Evolutionary conservation across 192 early-diverging fungal genomes (phyloP).

Genomic region (Backusella liffmaniae): DNA sequence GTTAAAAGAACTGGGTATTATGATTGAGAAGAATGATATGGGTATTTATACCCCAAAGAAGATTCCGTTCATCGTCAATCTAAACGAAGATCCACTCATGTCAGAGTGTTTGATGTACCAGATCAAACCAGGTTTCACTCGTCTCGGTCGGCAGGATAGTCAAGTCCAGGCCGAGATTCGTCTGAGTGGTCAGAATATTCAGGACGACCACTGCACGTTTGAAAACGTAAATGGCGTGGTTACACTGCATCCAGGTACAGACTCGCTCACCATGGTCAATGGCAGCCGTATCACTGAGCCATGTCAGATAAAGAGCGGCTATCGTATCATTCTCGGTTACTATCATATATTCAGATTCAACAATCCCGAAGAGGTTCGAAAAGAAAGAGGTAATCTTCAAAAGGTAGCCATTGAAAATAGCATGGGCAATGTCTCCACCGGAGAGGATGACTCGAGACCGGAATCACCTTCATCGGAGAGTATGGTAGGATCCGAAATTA

Average conservation of each 20-base stretch:
- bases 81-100: constrained; percentile 76
- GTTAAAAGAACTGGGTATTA: constrained; percentile 65
- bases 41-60: constrained; percentile 66
- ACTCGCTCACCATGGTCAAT: constrained; percentile 72
- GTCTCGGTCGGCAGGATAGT: constrained; percentile 48
- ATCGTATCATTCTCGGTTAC: constrained; percentile 74
- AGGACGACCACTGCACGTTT: constrained; percentile 60
- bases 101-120: constrained; percentile 78
- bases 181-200: constrained; percentile 45
- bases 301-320: constrained; percentile 62
- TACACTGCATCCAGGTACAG: constrained; percentile 56
- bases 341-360: constrained; percentile 84
- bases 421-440: constrained; percentile 24
- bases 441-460: constrained; percentile 27
- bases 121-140: constrained; percentile 60
- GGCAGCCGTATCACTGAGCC: constrained; percentile 60
- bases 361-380: constrained; percentile 75
- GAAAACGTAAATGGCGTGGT: constrained; percentile 58
- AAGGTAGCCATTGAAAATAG: constrained; percentile 26
- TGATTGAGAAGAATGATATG: constrained; percentile 52
- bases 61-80: constrained; percentile 72
- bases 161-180: constrained; percentile 43
- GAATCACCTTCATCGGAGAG: constrained; percentile 35
- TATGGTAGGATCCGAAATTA: constrained; percentile 47
- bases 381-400: constrained; percentile 49